Evolutionary conservation across 169 alveolate genomes (phyloP), one percentile per base, ranked within the genome.

Genomic region (Cryptosporidium baileyi): DNA sequence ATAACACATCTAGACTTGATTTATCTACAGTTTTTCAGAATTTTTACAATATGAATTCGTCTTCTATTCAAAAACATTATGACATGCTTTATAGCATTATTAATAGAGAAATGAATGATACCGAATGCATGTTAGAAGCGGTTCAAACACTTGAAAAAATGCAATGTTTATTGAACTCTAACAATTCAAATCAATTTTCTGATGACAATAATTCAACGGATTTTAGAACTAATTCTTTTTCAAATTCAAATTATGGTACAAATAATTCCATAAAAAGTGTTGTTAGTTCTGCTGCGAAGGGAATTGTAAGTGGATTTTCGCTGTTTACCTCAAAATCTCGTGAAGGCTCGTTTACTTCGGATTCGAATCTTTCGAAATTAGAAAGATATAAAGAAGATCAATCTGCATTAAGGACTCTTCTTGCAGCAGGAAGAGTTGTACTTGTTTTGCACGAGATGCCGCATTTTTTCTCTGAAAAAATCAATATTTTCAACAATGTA

Each of bases 111-210:
- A 52, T 89, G 60, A 82, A 81, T 28, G 92, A 89, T 49, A 67
- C 89, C 2, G 92, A 89, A 52, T 81, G 89, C 49, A 89, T 89
- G 90, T 61, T 89, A 24, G 88, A 81, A 13, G 90, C 90, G 17
- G 85, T 89, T 8, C 80, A 59, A 52, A 51, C 82, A 13, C 62
- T 89, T 11, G 92, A 89, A 65, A 79, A 81, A 51, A 54, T 89
- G 80, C 85, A 74, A 17, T 51, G 67, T 13, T 40, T 74, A 52
- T 34, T 74, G 61, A 54, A 54, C 17, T 6, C 67, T 11, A 74
- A 74, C 38, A 26, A 13, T 15, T 54, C 60, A 57, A 47, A 15
- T 1, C 41, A 34, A 9, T 15, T 24, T 26, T 15, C 26, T n/a
- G 85, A 74, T 36, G 85, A 74, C 24, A 34, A 32, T 19, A 47